Percentiles rank a stretch among this genome's conserved stretches.
phyloP scores from a whole-genome alignment of 805 yeast genomes.

The Yamadazyma endophytica region DNA sequence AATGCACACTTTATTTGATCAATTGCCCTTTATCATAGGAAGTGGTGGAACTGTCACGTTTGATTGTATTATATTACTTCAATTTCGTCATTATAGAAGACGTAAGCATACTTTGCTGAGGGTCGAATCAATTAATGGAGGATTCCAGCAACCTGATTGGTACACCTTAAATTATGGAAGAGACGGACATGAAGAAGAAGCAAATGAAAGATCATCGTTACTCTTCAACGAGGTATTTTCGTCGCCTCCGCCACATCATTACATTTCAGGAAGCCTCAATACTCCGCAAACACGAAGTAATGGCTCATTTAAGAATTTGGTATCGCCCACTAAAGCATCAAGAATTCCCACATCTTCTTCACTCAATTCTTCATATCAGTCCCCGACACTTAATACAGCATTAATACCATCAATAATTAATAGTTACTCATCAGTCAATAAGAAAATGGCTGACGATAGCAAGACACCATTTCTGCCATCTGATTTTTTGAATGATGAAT shows the following conservation, averaged over 20 bases:
- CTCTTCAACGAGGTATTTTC: slow-evolving; percentile 2
- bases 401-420: slow-evolving; percentile 39
- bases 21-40: slow-evolving; percentile 76
- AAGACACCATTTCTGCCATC: slow-evolving; percentile 39
- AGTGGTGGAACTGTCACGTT: slow-evolving; percentile 78
- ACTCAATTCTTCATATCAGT: slow-evolving; percentile 4
- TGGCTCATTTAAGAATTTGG: background rate
- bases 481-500: slow-evolving; percentile 36
- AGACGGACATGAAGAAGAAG: slow-evolving; percentile 9
- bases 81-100: slow-evolving; percentile 20
- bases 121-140: slow-evolving; percentile 4
- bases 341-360: slow-evolving; percentile 5
- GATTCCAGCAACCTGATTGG: slow-evolving; percentile 38
- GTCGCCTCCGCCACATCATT: slow-evolving; percentile 16
- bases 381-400: slow-evolving; percentile 22
- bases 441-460: slow-evolving; percentile 30
- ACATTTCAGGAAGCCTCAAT: slow-evolving; percentile 7
- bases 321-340: background rate
- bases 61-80: slow-evolving; percentile 31
- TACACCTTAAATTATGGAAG: slow-evolving; percentile 21
- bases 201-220: slow-evolving; percentile 3
- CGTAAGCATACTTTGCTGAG: background rate
- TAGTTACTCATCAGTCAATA: slow-evolving; percentile 31
- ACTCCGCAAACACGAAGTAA: background rate
- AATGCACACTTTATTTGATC: slow-evolving; percentile 46